These are phyloP conservation scores for Sclerotinia borealis DNA, from an alignment of 2,329 filamentous ascomycete species.

Conservation along the genomic window DNA sequence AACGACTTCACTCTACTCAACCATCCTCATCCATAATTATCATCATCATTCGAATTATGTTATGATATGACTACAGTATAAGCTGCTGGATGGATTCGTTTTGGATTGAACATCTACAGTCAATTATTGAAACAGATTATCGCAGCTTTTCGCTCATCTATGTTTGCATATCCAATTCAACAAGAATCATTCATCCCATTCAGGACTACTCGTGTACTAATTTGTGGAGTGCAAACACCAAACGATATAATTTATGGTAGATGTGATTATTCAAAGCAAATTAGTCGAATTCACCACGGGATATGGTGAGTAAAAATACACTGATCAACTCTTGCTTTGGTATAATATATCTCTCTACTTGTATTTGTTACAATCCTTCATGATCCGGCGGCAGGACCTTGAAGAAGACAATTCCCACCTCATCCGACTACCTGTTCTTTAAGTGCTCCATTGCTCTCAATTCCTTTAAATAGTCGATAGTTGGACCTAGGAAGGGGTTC, in stretches of 20 bases:
- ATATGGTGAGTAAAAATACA: neutral
- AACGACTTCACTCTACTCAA: neutral
- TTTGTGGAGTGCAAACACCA: neutral
- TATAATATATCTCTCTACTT: neutral
- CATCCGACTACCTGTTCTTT: neutral
- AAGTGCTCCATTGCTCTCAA: neutral
- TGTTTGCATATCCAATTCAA: neutral
- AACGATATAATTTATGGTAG: neutral
- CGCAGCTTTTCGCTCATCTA: neutral
- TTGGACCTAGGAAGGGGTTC: neutral
- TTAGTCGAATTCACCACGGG: neutral
- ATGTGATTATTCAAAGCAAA: neutral
- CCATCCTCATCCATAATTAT: neutral
- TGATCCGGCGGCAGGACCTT: neutral
- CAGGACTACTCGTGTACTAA: neutral
- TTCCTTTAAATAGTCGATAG: neutral
- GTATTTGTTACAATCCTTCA: neutral
- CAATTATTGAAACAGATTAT: neutral
- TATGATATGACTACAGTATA: neutral
- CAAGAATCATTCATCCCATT: neutral
- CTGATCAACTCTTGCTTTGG: neutral
- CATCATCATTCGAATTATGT: neutral
- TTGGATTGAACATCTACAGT: neutral
- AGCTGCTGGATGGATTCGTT: no score
- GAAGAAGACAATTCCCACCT: neutral